phyloP scores from a whole-genome alignment of 805 yeast species.

The Pichia thaimueangensis region DNA sequence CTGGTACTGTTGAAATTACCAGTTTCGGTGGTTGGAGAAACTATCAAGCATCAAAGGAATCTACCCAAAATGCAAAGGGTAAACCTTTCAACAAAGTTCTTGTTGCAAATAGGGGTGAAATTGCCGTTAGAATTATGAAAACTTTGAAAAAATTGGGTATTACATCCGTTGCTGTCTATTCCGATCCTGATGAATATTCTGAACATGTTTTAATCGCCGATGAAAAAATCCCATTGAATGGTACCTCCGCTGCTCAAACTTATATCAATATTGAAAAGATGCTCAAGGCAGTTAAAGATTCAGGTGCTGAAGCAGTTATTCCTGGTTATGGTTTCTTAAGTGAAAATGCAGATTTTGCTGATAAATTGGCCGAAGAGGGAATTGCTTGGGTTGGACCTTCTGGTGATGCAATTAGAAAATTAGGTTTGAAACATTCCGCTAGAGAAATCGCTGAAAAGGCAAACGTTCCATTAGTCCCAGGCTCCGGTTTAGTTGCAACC shows the following conservation, averaged over 20 bases:
- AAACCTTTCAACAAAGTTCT: conserved; percentile 79
- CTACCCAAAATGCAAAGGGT: conserved; percentile 24
- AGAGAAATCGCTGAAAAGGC: conserved; percentile 88
- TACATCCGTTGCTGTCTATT: conserved; percentile 78
- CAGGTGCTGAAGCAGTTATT: conserved; percentile 89
- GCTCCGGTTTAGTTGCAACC: conserved; percentile 72
- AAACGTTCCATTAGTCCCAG: conserved; percentile 97
- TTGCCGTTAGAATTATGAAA: conserved; percentile 88
- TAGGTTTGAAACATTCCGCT: conserved; percentile 95
- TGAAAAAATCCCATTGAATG: conserved; percentile 70
- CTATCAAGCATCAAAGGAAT: conserved; percentile 36
- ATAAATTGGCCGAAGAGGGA: conserved; percentile 74
- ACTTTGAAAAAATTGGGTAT: conserved; percentile 79
- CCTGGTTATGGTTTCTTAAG: conserved; percentile 97
- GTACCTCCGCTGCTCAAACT: conserved; percentile 84
- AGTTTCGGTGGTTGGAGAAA: conserved; percentile 81
- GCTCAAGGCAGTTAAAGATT: conserved; percentile 72
- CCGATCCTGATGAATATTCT: conserved; percentile 85
- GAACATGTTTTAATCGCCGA: conserved; percentile 84
- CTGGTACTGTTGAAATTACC: conserved; percentile 79
- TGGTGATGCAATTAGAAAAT: conserved; percentile 83
- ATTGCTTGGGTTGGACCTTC: conserved; percentile 95
- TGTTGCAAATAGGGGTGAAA: conserved; percentile 96
- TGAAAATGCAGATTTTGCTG: conserved; percentile 95
- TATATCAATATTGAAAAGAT: conserved; percentile 83